A percentile compares a stretch with the other conserved stretches of the same genome.
phyloP scores from a whole-genome alignment of 2,329 filamentous ascomycete genomes.

The Paracamarosporium sp. region DNA sequence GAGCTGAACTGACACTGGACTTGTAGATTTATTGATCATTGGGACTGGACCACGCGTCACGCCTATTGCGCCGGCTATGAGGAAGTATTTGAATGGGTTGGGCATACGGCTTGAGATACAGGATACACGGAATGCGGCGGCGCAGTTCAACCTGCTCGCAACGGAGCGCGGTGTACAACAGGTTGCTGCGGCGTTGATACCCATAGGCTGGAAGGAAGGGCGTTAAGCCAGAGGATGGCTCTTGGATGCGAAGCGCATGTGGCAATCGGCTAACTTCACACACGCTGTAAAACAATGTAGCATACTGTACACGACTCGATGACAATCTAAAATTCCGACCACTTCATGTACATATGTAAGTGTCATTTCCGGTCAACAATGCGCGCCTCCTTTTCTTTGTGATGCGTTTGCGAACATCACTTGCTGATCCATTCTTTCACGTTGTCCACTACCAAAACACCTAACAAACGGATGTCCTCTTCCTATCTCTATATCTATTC shows the following conservation, averaged over 20 bases:
- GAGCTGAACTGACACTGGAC: slow-evolving; percentile 20
- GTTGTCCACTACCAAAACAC: not conserved
- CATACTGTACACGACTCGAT: slow-evolving; percentile 15
- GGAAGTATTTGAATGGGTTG: slow-evolving; percentile 73
- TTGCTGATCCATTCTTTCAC: not conserved
- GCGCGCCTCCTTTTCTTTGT: not conserved
- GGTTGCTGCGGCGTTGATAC: slow-evolving; percentile 86
- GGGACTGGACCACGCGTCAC: slow-evolving; percentile 79
- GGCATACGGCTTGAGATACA: slow-evolving; percentile 87
- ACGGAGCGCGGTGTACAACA: slow-evolving; percentile 87
- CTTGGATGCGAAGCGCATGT: not conserved
- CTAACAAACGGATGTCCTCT: not conserved
- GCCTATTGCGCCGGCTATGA: slow-evolving; percentile 78
- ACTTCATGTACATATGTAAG: not conserved
- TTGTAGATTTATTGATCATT: slow-evolving; percentile 82
- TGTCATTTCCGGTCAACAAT: not conserved
- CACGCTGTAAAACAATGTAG: slow-evolving; percentile 8
- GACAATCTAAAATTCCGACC: not conserved
- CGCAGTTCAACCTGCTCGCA: slow-evolving; percentile 94
- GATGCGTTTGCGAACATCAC: not conserved
- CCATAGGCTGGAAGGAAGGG: slow-evolving; percentile 77
- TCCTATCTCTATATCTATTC: not conserved
- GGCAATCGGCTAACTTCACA: not conserved
- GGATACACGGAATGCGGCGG: slow-evolving; percentile 91
- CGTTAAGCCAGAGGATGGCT: slow-evolving; percentile 4